phyloP scores from a whole-genome alignment of 495 filamentous ascomycete species.

The Aspergillus biplanus region DNA sequence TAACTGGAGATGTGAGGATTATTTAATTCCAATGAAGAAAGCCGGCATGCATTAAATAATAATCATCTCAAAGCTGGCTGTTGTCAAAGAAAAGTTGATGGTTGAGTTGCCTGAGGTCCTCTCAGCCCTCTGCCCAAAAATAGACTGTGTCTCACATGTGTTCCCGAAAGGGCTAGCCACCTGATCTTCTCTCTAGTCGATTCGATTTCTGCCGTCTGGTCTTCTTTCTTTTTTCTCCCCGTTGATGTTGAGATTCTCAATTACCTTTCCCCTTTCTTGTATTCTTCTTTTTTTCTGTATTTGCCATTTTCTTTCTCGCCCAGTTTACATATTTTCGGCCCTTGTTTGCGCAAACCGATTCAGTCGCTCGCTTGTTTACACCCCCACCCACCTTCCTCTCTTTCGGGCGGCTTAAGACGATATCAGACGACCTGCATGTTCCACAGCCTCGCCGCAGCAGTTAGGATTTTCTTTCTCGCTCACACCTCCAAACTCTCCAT shows the following conservation, averaged over 20 bases:
- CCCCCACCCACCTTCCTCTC: conserved; percentile 14
- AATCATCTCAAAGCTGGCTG: background rate
- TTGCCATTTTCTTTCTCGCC: conserved; percentile 14
- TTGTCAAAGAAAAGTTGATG: conserved; percentile 15
- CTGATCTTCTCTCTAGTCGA: conserved; percentile 15
- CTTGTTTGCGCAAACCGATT: background rate
- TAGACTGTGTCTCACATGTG: conserved; percentile 30
- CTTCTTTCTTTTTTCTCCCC: conserved; percentile 13
- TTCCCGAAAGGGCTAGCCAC: conserved; percentile 25
- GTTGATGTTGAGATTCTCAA: conserved; percentile 24
- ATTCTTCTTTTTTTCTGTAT: conserved; percentile 12
- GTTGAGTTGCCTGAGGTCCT: too few species aligned
- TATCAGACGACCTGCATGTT: conserved; percentile 28
- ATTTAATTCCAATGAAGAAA: background rate
- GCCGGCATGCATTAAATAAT: background rate
- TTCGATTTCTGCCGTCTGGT: conserved; percentile 19
- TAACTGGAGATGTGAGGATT: background rate
- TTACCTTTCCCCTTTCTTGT: conserved; percentile 25
- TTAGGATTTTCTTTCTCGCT: background rate
- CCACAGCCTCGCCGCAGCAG: conserved; percentile 22
- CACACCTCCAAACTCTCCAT: background rate
- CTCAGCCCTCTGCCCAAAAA: conserved; percentile 20
- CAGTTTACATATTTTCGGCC: conserved; percentile 1
- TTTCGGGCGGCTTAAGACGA: conserved; percentile 20
- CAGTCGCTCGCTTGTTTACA: conserved; percentile 37